A percentile compares a stretch with the other conserved stretches of the same genome.
phyloP scores from a whole-genome alignment of 2,329 filamentous ascomycete genomes.

The Trichoderma pleuroti region DNA sequence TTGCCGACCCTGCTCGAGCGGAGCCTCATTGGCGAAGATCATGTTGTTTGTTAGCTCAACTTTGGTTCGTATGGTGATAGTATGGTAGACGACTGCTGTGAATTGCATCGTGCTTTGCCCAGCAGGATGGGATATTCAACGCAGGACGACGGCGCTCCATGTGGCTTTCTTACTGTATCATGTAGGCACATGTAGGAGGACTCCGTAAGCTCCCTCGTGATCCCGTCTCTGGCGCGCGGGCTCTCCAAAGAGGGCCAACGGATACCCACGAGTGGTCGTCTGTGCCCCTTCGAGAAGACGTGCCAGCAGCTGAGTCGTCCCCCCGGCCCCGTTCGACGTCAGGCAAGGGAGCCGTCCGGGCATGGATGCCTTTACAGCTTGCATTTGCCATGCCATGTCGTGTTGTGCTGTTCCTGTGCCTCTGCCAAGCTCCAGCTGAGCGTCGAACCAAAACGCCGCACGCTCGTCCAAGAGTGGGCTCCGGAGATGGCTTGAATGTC shows the following conservation, averaged over 20 bases:
- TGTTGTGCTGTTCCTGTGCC: slow-evolving; percentile 12
- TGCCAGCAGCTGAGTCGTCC: slow-evolving; percentile 13
- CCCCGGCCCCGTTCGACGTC: slow-evolving; percentile 6
- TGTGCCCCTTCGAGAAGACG: slow-evolving; percentile 4
- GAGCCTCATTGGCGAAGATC: not conserved
- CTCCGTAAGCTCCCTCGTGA: slow-evolving; percentile 15
- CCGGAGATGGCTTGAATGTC: not conserved
- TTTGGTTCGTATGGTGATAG: not conserved
- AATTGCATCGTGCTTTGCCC: not conserved
- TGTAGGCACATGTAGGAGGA: slow-evolving; percentile 1
- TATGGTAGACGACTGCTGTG: not conserved
- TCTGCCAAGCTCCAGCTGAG: slow-evolving; percentile 5
- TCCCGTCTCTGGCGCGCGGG: not conserved
- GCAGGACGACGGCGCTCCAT: slow-evolving; percentile 12
- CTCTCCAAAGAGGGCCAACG: not conserved
- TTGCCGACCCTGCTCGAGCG: slow-evolving; percentile 7
- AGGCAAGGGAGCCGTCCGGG: not conserved
- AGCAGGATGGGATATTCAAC: not conserved
- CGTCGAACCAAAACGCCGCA: not conserved
- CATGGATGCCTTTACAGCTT: slow-evolving; percentile 16
- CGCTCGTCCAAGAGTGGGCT: not conserved
- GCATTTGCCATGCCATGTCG: slow-evolving; percentile 13
- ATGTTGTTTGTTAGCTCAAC: not conserved
- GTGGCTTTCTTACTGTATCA: slow-evolving; percentile 15
- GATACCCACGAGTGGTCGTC: not conserved